These are phyloP conservation scores for Phytophthora meadii DNA, from an alignment of 352 stramenopile genomes.

Conservation along the genomic window DNA sequence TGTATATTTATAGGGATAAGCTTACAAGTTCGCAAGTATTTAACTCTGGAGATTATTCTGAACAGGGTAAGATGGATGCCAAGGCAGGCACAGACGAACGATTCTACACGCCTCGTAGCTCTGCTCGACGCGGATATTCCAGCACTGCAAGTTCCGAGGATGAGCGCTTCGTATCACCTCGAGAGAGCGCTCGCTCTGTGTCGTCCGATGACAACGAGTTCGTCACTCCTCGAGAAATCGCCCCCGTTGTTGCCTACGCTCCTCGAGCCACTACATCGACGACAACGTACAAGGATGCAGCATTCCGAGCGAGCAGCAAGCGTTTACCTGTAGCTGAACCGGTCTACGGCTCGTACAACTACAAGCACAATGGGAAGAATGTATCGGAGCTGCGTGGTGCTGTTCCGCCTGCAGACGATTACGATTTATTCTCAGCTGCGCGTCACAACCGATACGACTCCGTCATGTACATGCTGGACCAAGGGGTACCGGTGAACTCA, in stretches of 20 bases:
- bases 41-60: conserved; percentile 16
- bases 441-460: conserved; percentile 88
- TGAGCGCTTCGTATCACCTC: conserved; percentile 65
- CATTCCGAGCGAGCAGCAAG: conserved; percentile 32
- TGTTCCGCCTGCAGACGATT: conserved; percentile 43
- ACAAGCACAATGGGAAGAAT: conserved; percentile 38
- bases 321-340: conserved; percentile 14
- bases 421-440: conserved; percentile 89
- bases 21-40: background rate
- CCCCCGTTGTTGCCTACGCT: conserved; percentile 1
- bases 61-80: conserved; percentile 43
- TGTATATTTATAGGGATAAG: conserved; percentile 29
- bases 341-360: conserved; percentile 35
- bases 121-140: conserved; percentile 61
- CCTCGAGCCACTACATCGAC: conserved; percentile 12
- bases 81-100: conserved; percentile 56
- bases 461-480: conserved; percentile 84
- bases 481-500: conserved; percentile 83
- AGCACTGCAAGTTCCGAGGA: conserved; percentile 57
- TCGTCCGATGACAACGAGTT: conserved; percentile 76
- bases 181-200: conserved; percentile 61
- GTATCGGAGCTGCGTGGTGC: conserved; percentile 20
- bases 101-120: conserved; percentile 74
- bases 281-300: conserved; percentile 30
- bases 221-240: conserved; percentile 55